These are phyloP conservation scores for Ascodesmis nigricans DNA, from an alignment of 495 filamentous ascomycete species.

Conservation along the genomic window DNA sequence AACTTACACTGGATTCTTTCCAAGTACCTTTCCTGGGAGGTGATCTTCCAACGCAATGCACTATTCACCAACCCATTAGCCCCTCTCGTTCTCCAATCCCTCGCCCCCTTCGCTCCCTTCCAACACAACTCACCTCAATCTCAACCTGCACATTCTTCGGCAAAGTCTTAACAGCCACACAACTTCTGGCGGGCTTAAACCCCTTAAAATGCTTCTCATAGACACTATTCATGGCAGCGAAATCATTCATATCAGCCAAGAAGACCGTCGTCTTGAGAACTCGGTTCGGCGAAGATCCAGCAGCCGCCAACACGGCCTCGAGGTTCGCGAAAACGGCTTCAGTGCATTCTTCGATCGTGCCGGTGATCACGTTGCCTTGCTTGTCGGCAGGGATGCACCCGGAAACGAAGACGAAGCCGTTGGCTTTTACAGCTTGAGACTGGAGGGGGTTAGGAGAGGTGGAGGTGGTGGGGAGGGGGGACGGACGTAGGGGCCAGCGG, in stretches of 20 bases:
- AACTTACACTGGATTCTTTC: too few relatives aligned
- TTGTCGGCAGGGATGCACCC: conserved; percentile 74
- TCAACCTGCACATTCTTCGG: conserved; percentile 80
- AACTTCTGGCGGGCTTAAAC: conserved; percentile 67
- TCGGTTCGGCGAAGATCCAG: conserved; percentile 37
- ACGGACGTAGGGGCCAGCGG: conserved; percentile 20
- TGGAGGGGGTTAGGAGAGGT: too few relatives aligned
- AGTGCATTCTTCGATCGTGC: conserved; percentile 41
- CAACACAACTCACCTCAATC: too few relatives aligned
- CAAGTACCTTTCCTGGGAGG: conserved; percentile 1
- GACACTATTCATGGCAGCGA: conserved; percentile 58
- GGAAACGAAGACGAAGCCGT: conserved; percentile 69
- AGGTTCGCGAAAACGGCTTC: conserved; percentile 34
- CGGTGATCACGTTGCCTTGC: conserved; percentile 49
- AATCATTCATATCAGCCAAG: conserved; percentile 45
- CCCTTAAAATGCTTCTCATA: conserved; percentile 64
- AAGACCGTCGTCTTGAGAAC: conserved; percentile 54
- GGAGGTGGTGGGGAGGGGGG: neutral
- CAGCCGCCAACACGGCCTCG: conserved; percentile 39
- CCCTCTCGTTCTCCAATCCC: too few relatives aligned
- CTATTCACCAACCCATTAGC: too few relatives aligned
- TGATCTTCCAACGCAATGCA: conserved; percentile 37
- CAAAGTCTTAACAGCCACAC: conserved; percentile 72
- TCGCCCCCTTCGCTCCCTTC: too few relatives aligned
- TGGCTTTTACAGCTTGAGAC: conserved; percentile 78